Base-by-base conservation (phyloP, 768 basidiomycete genomes). In the Kwoniella sp. region DNA sequence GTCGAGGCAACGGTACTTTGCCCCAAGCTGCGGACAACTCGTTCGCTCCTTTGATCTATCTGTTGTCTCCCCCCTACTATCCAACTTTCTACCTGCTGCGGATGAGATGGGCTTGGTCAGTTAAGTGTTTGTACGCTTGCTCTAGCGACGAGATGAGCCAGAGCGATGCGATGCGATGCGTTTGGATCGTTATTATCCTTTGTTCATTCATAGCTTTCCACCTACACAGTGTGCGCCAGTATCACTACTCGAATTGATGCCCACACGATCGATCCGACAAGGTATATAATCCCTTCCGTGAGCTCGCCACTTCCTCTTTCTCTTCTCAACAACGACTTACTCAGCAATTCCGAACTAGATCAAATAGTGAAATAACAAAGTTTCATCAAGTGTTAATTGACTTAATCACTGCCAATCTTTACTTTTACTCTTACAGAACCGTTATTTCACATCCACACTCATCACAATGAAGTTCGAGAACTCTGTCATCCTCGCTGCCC, bases 391-490 rank as follows among this genome's bases (percentile, higher is more conserved):
- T 27, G 19, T 29, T 24, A 53, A 49, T 60, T 60, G 51, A 51
- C 37, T 60, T 52, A 47, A 33, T 21, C 33, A 33, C 9, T 17
- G 2, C 29, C 24, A 17, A 55, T 24, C 33, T 40, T 13, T n/a
- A 40, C 56, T 58, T 25, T 48, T 47, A 27, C 19, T n/a, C n/a
- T n/a, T n/a, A n/a, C n/a, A n/a, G n/a, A n/a, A n/a, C n/a, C n/a
- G n/a, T n/a, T n/a, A n/a, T n/a, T n/a, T n/a, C n/a, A 12, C 13
- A 19, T 12, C 47, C n/a, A 36, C 50, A 37, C 19, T 21, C 26
- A 60, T n/a, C 50, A 60, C 29, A n/a, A 62, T 62, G 60, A 40
- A 53, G 55, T 46, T 62, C 60, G 46, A 62, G 55, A 48, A 48
- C 44, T 62, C 60, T 55, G 44, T 62, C 27, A n/a, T 62, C 54